Percentiles rank a stretch among this genome's conserved stretches.
phyloP scores from a whole-genome alignment of 768 basidiomycete species.

The Epithele typhae region DNA sequence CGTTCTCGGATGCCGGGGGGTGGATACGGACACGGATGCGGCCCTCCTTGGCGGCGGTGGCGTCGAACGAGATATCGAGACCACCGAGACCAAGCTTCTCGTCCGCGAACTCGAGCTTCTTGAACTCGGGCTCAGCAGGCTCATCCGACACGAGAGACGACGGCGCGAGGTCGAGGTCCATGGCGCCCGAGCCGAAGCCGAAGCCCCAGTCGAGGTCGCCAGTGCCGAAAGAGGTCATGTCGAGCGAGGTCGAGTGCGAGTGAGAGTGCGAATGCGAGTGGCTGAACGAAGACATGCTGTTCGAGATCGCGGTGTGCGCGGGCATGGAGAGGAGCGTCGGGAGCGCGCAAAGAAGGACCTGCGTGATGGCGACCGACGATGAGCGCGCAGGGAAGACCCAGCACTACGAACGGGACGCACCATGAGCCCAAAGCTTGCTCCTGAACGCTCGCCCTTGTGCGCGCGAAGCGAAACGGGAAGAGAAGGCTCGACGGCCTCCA shows the following conservation, averaged over 20 bases:
- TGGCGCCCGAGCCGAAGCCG: constrained; percentile 16
- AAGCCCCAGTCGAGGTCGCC: constrained; percentile 45
- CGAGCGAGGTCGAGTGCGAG: constrained; percentile 38
- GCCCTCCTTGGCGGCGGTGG: constrained; percentile 57
- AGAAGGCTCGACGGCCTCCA: constrained; percentile 53
- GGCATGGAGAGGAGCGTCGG: constrained; percentile 71
- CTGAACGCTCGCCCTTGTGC: constrained; percentile 51
- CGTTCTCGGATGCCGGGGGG: constrained; percentile 34
- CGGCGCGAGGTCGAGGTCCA: constrained; percentile 28
- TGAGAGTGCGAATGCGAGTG: constrained; percentile 32
- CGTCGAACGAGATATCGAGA: constrained; percentile 71
- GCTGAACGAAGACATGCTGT: constrained; percentile 42
- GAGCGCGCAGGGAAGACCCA: neutral
- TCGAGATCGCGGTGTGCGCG: constrained; percentile 45
- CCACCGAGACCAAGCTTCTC: constrained; percentile 43
- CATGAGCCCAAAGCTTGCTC: constrained; percentile 68
- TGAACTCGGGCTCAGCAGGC: constrained; percentile 34
- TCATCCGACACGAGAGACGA: constrained; percentile 21
- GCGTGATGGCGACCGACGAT: constrained; percentile 13
- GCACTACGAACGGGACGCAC: constrained; percentile 39
- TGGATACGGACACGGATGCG: constrained; percentile 74
- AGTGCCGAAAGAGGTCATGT: constrained; percentile 23
- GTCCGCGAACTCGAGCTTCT: constrained; percentile 59
- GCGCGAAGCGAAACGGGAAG: constrained; percentile 37
- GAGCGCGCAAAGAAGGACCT: constrained; percentile 76